These are phyloP conservation scores for Harringtonia lauricola DNA, from an alignment of 2,329 filamentous ascomycete genomes.

Conservation along the genomic window DNA sequence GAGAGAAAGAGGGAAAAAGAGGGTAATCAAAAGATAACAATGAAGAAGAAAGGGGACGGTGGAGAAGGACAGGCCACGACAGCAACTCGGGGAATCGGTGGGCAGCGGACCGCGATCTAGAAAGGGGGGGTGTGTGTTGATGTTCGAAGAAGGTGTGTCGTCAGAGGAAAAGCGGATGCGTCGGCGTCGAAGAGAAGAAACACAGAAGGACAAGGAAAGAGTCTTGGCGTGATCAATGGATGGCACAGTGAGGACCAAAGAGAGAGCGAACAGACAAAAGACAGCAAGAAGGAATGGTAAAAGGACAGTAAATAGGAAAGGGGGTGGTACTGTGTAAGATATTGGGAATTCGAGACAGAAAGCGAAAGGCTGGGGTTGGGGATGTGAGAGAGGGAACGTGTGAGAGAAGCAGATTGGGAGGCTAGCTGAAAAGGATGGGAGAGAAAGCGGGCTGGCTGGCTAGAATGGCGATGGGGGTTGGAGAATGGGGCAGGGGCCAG, in stretches of 20 bases:
- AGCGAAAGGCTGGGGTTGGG: not conserved
- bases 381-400: not conserved
- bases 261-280: not conserved
- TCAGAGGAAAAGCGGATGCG: no score
- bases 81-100: not conserved
- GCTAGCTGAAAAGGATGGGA: not conserved
- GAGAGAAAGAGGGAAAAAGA: not conserved
- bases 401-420: not conserved
- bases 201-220: no score
- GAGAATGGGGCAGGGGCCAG: not conserved
- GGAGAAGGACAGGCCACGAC: no score
- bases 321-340: no score
- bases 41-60: not conserved
- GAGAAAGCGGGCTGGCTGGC: not conserved
- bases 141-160: no score
- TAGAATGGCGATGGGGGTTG: not conserved
- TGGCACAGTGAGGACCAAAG: no score
- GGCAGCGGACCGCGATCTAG: not conserved
- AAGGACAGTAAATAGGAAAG: no score
- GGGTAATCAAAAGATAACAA: not conserved
- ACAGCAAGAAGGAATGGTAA: not conserved
- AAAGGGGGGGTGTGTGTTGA: not conserved
- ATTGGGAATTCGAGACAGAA: no score
- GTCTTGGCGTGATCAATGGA: no score
- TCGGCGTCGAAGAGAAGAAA: no score